These are phyloP conservation scores for Coemansia sp. DNA, from an alignment of 192 early-diverging fungal genomes.

Conservation along the genomic window DNA sequence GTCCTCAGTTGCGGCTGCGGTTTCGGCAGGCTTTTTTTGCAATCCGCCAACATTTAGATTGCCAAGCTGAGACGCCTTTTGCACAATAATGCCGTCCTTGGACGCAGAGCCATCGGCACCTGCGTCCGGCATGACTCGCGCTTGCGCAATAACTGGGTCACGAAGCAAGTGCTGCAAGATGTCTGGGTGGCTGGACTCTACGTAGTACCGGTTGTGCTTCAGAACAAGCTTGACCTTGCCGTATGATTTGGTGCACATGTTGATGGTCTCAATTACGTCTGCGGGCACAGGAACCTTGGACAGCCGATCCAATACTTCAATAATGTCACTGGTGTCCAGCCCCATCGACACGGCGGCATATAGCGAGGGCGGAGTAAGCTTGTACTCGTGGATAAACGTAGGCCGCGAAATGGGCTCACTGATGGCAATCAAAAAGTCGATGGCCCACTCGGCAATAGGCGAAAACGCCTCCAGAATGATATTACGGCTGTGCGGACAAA, in stretches of 20 bases:
- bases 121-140: slow-evolving; percentile 58
- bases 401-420: slow-evolving; percentile 89
- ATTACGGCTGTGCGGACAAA: slow-evolving; percentile 70
- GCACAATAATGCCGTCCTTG: slow-evolving; percentile 53
- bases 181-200: slow-evolving; percentile 83
- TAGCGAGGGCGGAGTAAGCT: slow-evolving; percentile 88
- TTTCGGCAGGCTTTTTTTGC: slow-evolving; percentile 35
- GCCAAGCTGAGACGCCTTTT: slow-evolving; percentile 61
- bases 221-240: slow-evolving; percentile 96
- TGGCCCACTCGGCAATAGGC: slow-evolving; percentile 90
- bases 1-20: background rate
- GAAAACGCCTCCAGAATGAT: slow-evolving; percentile 97
- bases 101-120: slow-evolving; percentile 25
- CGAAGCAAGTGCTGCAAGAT: slow-evolving; percentile 74
- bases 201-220: slow-evolving; percentile 90
- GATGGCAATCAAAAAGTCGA: slow-evolving; percentile 93
- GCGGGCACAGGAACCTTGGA: slow-evolving; percentile 84
- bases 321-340: slow-evolving; percentile 84
- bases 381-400: slow-evolving; percentile 70
- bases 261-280: slow-evolving; percentile 69
- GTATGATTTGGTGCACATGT: slow-evolving; percentile 77
- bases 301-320: slow-evolving; percentile 82
- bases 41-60: slow-evolving; percentile 64
- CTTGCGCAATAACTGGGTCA: slow-evolving; percentile 67
- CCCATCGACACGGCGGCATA: slow-evolving; percentile 99